Evolutionary conservation across 495 filamentous ascomycete genomes (phyloP), one percentile per base, ranked within the genome.

Genomic region (Aspergillus incahuasiensis): DNA sequence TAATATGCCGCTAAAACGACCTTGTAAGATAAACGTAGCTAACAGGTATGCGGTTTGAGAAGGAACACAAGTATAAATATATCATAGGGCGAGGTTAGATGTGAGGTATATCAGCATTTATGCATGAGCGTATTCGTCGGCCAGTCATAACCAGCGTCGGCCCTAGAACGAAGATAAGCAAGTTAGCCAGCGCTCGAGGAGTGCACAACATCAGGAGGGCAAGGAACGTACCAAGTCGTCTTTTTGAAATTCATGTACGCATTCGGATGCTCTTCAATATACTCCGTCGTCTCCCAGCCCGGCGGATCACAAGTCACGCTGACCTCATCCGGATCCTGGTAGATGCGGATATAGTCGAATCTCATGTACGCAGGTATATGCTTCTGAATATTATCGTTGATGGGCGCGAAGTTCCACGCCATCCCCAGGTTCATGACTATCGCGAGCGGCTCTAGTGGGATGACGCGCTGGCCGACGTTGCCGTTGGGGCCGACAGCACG

Each of bases 321-420:
- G 12, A 68, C 57, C 30, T 82, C 67, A 48, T 79, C 78, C 15
- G 79, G 74, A 54, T 86, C 79, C 64, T 90, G 87, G 61, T 90
- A 91, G 53, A 90, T 87, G 5, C 88, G 81, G 34, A 91, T 70
- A 63, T 89, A 90, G 62, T 91, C 87, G 52, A 91, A 72, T 2
- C 85, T 77, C 79, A 90, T 84, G 41, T 78, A 85, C 0, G 85
- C 86, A 21, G 87, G 88, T 61, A 89, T 74, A 22, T 83, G 68
- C n/a, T 68, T 59, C 48, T 52, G 56, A 16, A 90, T 74, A 1
- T 67, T 67, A 48, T 82, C 67, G 56, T 89, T 79, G 44, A 90
- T 71, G 6, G 71, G 69, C 1, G 87, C 82, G 60, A 90, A 91
- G 60, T 77, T 82, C 52, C 76, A 75, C 1, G 82, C 84, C 81